Evolutionary conservation across 2,329 filamentous ascomycete species (phyloP), one percentile per base, ranked within the genome.

Genomic region (Cryphonectria naterciae): DNA sequence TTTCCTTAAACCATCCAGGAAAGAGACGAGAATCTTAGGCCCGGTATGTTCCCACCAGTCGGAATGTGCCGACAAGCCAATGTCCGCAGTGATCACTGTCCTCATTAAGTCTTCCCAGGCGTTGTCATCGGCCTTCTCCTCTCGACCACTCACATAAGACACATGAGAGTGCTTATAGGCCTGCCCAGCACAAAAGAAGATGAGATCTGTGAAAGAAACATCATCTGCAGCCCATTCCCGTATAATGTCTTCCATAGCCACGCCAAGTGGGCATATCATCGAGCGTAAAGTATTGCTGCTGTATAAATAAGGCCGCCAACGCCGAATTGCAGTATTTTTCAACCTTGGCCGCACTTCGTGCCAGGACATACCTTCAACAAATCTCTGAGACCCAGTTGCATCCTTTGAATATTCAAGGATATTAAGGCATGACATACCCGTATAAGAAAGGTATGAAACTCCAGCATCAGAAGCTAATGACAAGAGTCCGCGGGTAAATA

Each of bases 261-360:
- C 22, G 1, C 67, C 46, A 5, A 10, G 37, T 1, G 61, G 61
- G 35, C 15, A 56, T 2, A 58, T 1, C 5, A 65, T 8, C 2
- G 25, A 17, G 7, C 49, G 19, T 5, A 69, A 6, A 58, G 1
- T 11, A 28, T 65, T 22, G 22, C 13, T 49, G 61, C 25, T 22
- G 25, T 32, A 15, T 1, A 4, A 6, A 7, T 1, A 0, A 1
- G 4, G 4, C 28, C 52, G 17, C 4, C 6, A 6, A 7, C 4
- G 0, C n/a, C 3, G 1, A 17, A 69, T 8, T 22, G 22, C n/a
- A 0, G 6, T 4, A 15, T 37, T 22, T 65, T 58, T 58, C 1
- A 4, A 10, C 15, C 5, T n/a, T 43, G 61, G 61, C 61, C 1
- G 5, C 25, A 19, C 0, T 19, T 28, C 15, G 4, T 64, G 15